phyloP scores from a whole-genome alignment of 2,329 filamentous ascomycete species.

The Trichoderma citrinoviride region DNA sequence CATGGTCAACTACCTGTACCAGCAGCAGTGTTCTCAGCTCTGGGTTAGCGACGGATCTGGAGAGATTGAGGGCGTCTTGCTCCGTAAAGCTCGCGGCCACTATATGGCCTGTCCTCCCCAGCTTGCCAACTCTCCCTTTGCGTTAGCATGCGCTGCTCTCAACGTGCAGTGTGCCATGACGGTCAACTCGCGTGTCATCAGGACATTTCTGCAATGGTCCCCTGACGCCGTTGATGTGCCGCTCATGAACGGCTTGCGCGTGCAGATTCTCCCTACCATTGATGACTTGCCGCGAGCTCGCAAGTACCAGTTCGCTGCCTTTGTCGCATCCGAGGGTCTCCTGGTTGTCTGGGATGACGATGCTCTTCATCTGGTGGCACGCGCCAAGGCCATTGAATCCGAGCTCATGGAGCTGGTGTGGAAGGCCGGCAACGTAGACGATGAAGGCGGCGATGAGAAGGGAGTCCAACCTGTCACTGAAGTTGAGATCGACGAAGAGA shows the following conservation, averaged over 20 bases:
- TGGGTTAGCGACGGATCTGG: conserved; percentile 71
- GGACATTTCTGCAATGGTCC: conserved; percentile 71
- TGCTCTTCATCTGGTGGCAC: conserved; percentile 64
- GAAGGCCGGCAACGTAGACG: conserved; percentile 58
- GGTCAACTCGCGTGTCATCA: conserved; percentile 75
- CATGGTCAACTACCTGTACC: conserved; percentile 80
- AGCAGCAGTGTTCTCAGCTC: conserved; percentile 71
- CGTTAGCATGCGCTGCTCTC: conserved; percentile 62
- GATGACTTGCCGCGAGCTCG: conserved; percentile 67
- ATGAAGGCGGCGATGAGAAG: conserved; percentile 53
- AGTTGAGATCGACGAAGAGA: conserved; percentile 68
- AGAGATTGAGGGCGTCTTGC: conserved; percentile 67
- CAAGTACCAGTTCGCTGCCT: conserved; percentile 79
- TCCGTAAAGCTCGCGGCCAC: conserved; percentile 64
- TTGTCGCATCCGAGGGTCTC: conserved; percentile 67
- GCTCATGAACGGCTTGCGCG: conserved; percentile 70
- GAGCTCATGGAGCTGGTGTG: conserved; percentile 77
- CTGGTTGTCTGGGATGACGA: conserved; percentile 83
- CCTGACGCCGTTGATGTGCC: conserved; percentile 73
- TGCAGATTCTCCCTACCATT: conserved; percentile 71
- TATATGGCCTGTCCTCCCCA: conserved; percentile 72
- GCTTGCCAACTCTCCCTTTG: conserved; percentile 61
- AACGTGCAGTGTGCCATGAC: conserved; percentile 79
- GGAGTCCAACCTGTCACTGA: conserved; percentile 45
- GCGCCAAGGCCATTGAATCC: conserved; percentile 70